phyloP scores from a whole-genome alignment of 345 rosid species.

The Gossypium australe region DNA sequence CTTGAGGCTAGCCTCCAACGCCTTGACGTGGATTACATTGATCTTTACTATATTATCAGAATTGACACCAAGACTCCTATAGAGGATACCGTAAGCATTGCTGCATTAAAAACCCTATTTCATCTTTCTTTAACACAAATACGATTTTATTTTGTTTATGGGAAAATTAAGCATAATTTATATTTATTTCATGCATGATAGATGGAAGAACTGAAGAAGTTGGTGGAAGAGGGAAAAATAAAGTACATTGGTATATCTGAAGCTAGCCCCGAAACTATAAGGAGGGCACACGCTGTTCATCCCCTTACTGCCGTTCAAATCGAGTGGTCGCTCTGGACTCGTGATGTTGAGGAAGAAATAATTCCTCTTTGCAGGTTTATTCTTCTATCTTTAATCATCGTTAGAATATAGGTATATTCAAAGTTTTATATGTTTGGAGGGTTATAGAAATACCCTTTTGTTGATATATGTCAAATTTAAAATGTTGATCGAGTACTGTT shows the following conservation, averaged over 20 bases:
- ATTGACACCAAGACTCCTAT: constrained; percentile 24
- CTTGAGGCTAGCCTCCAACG: constrained; percentile 32
- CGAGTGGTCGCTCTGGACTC: constrained; percentile 24
- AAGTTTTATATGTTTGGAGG: background rate
- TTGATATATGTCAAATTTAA: too few relatives aligned
- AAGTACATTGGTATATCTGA: constrained; percentile 19
- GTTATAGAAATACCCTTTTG: too few relatives aligned
- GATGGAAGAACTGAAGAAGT: constrained; percentile 18
- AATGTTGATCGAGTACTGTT: background rate
- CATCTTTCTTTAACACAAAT: background rate
- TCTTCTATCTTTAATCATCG: background rate
- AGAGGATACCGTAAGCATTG: constrained; percentile 26
- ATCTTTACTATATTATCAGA: constrained; percentile 28
- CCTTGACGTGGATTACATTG: constrained; percentile 32
- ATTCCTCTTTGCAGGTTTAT: constrained; percentile 19
- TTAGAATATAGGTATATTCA: background rate
- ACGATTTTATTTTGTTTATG: too few relatives aligned
- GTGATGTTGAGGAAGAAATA: constrained; percentile 22
- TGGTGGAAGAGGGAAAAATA: constrained; percentile 20
- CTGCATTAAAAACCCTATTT: background rate
- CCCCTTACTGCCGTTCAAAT: constrained; percentile 17
- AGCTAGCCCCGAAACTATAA: constrained; percentile 19
- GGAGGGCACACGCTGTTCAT: constrained; percentile 24
- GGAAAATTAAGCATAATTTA: too few relatives aligned
- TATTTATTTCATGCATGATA: too few relatives aligned